Evolutionary conservation across 495 filamentous ascomycete genomes (phyloP), one percentile per base, ranked within the genome.

Genomic region (Corynascus novoguineensis): DNA sequence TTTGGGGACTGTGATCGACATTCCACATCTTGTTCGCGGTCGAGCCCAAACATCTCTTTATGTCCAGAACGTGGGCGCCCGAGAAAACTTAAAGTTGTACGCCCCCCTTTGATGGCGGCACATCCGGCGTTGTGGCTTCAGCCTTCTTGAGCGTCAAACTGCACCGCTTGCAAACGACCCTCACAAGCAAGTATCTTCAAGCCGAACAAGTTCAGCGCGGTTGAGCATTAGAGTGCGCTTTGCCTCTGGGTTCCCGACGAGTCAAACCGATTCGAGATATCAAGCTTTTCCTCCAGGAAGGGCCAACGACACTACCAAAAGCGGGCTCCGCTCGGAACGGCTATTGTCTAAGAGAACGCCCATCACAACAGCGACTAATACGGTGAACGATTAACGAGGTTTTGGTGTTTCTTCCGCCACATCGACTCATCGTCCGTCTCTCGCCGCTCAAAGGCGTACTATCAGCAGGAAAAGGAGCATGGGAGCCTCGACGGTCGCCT

Each of bases 401-500:
- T 27, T 17, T 42, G 29, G 25, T 17, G 14, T 21, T 38, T 24
- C 17, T n/a, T 32, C 17, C 44, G 24, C 24, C 17, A 17, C 27
- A 5, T 15, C 37, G n/a, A 9, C 17, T 25, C 7, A 44, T 10
- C 40, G 8, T 15, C n/a, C 46, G n/a, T 10, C 5, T 12, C 29
- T 15, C 44, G 49, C 34, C 38, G 42, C 53, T 34, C 48, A 11
- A 29, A 15, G 50, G 29, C 42, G 21, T 42, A 46, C 37, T 50
- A 40, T 10, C 42, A 25, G 31, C 42, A 24, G 17, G 41, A 22
- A 22, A 12, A 45, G 45, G 10, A 46, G 14, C 12, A 59, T 60
- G 58, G 56, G 57, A 52, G 29, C 59, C 40, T 35, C 60, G 55
- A 64, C 56, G 59, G 62, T 69, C 55, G 63, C 68, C 31, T 71